Conservation (phyloP, 2,329 filamentous ascomycete genomes). For the Fusarium phyllophilum region DNA sequence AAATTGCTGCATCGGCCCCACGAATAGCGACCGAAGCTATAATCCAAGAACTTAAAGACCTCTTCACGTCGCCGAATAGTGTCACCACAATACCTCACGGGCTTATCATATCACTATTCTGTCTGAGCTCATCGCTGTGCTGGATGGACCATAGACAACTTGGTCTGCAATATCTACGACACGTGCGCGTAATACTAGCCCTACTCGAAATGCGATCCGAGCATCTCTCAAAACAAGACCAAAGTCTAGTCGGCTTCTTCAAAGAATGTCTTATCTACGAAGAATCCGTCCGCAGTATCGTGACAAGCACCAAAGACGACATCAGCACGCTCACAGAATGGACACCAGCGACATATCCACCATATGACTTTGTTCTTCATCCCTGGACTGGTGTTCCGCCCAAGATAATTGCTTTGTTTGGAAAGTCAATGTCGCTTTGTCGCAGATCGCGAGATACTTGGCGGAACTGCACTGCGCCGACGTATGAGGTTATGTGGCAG, state of each 20-base stretch:
- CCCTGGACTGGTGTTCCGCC: slow-evolving; percentile 36
- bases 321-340: slow-evolving; percentile 34
- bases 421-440: slow-evolving; percentile 36
- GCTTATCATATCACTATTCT: slow-evolving; percentile 30
- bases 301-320: slow-evolving; percentile 31
- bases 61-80: slow-evolving; percentile 25
- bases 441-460: slow-evolving; percentile 33
- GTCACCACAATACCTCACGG: slow-evolving; percentile 25
- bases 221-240: slow-evolving; percentile 21
- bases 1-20: slow-evolving; percentile 26
- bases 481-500: slow-evolving; percentile 36
- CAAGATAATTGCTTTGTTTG: slow-evolving; percentile 30
- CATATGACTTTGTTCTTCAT: slow-evolving; percentile 31
- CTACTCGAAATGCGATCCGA: slow-evolving; percentile 27
- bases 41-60: slow-evolving; percentile 21
- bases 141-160: slow-evolving; percentile 37
- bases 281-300: slow-evolving; percentile 33
- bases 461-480: slow-evolving; percentile 30
- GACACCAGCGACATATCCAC: slow-evolving; percentile 5
- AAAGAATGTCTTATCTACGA: slow-evolving; percentile 36
- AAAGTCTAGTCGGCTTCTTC: slow-evolving; percentile 28
- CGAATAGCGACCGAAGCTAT: slow-evolving; percentile 32
- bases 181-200: slow-evolving; percentile 31
- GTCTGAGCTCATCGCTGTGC: slow-evolving; percentile 35
- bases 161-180: slow-evolving; percentile 31